Base-by-base conservation (phyloP, 2,329 filamentous ascomycete genomes). In the Chaetoscypha palmicola region DNA sequence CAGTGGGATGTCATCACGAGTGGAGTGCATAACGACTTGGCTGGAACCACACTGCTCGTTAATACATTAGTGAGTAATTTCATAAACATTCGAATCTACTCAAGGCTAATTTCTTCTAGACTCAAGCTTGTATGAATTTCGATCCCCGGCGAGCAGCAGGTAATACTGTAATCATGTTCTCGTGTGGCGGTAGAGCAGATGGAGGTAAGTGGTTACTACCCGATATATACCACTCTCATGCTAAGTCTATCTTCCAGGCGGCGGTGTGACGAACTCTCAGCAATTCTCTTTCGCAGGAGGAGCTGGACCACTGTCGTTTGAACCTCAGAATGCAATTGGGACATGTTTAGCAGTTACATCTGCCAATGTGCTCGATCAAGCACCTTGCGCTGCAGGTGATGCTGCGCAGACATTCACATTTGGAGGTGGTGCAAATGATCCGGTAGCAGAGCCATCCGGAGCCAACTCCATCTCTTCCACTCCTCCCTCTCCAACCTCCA, bases 51-150 rank as follows among this genome's bases (percentile, higher is more conserved):
- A 54, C 64, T 78, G 37, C 54, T 79, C 28, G 75, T 78, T 33
- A 79, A 69, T 64, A 73, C 72, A 3, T 59, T 75, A 52, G 68
- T 69, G 51, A 47, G 62, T 20, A 19, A 12, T 21, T 31, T 14
- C 16, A n/a, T n/a, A n/a, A n/a, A n/a, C n/a, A n/a, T n/a, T n/a
- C n/a, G n/a, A n/a, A n/a, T n/a, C n/a, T n/a, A n/a, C n/a, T 23
- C 20, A 4, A 2, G 14, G 12, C 46, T 52, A 45, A 51, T 45
- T 34, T 21, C 23, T 20, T 19, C 33, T 50, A 68, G 63, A 79
- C 75, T 1, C 69, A 77, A 56, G 75, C 74, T 33, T 79, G 76
- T 55, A 63, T 77, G 53, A 79, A 76, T 63, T 76, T 76, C 48
- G 75, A 80, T 49, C 69, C 71, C 9, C 68, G 74, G 32, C 68